These are phyloP conservation scores for Pigoraptor vietnamica DNA, from an alignment of 78 protist species.

Conservation along the genomic window DNA sequence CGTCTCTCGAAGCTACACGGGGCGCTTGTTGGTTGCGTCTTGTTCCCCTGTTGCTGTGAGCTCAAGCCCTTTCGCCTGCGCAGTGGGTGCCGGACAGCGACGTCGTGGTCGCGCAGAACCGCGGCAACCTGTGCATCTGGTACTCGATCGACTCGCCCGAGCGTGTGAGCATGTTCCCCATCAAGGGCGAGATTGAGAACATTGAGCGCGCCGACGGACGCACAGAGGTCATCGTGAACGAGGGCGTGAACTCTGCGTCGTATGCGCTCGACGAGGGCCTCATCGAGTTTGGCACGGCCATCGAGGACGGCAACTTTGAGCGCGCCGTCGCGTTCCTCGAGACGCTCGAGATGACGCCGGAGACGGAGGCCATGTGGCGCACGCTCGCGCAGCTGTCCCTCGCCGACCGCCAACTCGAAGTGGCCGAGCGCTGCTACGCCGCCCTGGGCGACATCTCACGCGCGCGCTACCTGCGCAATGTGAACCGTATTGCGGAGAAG, in stretches of 20 bases:
- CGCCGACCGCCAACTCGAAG: conserved; percentile 10
- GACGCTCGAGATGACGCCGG: conserved; percentile 49
- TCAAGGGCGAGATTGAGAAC: conserved; percentile 82
- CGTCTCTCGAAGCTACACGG: too few relatives aligned
- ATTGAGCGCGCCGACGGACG: conserved; percentile 62
- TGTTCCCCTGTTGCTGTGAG: too few relatives aligned
- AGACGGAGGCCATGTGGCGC: conserved; percentile 76
- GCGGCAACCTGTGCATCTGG: conserved; percentile 76
- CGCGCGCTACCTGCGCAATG: conserved; percentile 50
- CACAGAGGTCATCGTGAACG: conserved; percentile 81
- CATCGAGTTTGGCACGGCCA: conserved; percentile 68
- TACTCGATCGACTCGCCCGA: conserved; percentile 71
- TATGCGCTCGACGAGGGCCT: conserved; percentile 72
- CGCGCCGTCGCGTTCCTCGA: conserved; percentile 27
- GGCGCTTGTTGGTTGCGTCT: too few relatives aligned
- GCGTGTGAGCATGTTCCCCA: conserved; percentile 48
- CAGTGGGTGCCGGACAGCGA: conserved; percentile 83
- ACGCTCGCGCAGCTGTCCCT: conserved; percentile 46
- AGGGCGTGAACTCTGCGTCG: conserved; percentile 40
- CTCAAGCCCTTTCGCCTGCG: too few relatives aligned
- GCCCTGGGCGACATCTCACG: conserved; percentile 70
- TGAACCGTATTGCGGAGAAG: conserved; percentile 17
- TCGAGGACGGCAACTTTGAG: conserved; percentile 40
- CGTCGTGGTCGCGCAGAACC: conserved; percentile 83
- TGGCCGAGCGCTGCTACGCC: conserved; percentile 69